A percentile compares a stretch with the other conserved stretches of the same genome.
Conservation (phyloP, 495 filamentous ascomycete genomes). For the Annulohypoxylon nitens region DNA sequence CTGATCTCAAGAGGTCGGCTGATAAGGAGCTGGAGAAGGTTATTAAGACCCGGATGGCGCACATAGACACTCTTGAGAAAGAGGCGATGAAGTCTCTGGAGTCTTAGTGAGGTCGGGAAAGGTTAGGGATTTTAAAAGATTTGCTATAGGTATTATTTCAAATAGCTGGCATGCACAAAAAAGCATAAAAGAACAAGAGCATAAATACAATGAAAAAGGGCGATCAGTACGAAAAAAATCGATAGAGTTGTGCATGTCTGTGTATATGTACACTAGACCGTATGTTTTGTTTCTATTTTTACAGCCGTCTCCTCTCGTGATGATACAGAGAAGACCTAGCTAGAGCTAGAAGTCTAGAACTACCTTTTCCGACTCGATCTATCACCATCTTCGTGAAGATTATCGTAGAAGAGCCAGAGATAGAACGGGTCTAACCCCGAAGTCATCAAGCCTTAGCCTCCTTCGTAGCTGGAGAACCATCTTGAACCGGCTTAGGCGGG, state of each 20-base stretch:
- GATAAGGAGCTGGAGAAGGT: slow-evolving; percentile 79
- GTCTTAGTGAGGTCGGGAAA: slow-evolving; percentile 27
- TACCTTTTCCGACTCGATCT: neutral
- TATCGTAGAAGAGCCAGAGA: neutral
- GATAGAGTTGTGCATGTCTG: slow-evolving; percentile 11
- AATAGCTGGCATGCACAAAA: neutral
- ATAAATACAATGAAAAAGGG: neutral
- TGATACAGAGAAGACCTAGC: slow-evolving; percentile 36
- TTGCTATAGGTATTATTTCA: neutral
- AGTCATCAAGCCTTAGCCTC: neutral
- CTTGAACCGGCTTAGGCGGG: neutral
- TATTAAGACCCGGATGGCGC: slow-evolving; percentile 75
- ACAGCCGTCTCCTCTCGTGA: slow-evolving; percentile 34
- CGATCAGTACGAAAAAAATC: neutral
- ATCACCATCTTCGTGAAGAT: neutral
- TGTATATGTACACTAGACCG: slow-evolving; percentile 42
- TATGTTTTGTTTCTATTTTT: slow-evolving; percentile 22
- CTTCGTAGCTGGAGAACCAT: neutral
- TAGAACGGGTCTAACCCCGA: neutral
- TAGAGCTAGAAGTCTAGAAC: slow-evolving; percentile 24
- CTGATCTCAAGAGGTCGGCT: slow-evolving; percentile 77
- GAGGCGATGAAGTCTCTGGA: slow-evolving; percentile 64
- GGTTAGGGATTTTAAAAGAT: neutral
- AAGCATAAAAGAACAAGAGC: neutral
- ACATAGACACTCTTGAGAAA: slow-evolving; percentile 78